Evolutionary conservation across 257 asterid species (phyloP).

Genomic region (Leonotis leonurus): DNA sequence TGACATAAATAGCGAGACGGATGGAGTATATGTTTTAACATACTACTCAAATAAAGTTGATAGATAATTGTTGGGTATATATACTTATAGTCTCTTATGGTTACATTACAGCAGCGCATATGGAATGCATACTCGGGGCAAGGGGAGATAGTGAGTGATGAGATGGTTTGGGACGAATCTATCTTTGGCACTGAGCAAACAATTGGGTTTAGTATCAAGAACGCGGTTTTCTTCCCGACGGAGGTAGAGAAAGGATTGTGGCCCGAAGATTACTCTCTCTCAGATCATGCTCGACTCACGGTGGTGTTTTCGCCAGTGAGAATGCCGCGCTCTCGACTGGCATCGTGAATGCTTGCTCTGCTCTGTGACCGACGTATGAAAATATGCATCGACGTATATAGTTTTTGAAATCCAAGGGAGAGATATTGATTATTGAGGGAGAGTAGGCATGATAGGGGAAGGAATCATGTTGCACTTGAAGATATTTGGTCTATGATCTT

Average conservation of each 20-base stretch:
- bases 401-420: no score
- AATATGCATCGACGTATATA: no score
- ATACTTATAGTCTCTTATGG: not conserved
- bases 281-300: constrained; percentile 91
- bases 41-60: not conserved
- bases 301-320: constrained; percentile 80
- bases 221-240: constrained; percentile 84
- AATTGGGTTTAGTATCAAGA: constrained; percentile 77
- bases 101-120: constrained; percentile 55
- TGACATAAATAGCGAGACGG: no score
- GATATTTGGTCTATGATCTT: no score
- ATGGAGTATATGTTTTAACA: no score
- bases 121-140: constrained; percentile 67
- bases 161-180: constrained; percentile 22
- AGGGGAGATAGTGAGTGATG: constrained; percentile 36
- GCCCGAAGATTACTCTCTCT: constrained; percentile 91
- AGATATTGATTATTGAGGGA: no score
- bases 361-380: no score
- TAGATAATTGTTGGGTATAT: no score
- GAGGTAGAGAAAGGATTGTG: constrained; percentile 92
- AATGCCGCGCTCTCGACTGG: constrained; percentile 70
- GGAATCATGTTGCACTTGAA: no score
- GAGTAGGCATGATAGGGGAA: no score
- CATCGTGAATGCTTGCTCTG: constrained; percentile 19
- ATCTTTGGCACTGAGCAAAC: constrained; percentile 55